Conservation (phyloP, 2,329 filamentous ascomycete species). For the Aspergillus costaricaensis region DNA sequence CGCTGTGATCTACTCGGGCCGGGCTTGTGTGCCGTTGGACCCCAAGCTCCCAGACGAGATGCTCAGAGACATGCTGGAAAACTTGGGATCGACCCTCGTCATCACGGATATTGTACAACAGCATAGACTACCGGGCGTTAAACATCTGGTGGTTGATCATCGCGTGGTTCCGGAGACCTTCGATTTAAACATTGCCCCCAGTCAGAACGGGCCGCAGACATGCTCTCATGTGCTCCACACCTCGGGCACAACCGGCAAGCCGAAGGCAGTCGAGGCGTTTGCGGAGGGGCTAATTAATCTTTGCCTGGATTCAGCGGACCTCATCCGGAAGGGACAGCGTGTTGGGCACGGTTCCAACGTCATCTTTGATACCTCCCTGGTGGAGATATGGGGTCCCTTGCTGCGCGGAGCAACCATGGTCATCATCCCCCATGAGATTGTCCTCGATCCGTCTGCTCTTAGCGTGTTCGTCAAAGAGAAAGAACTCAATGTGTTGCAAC, state of each 20-base stretch:
- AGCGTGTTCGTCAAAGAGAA: neutral
- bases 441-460: constrained; percentile 8
- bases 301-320: neutral
- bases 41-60: constrained; percentile 2
- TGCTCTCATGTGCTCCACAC: constrained; percentile 54
- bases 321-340: constrained; percentile 2
- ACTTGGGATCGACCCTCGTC: constrained; percentile 7
- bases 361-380: constrained; percentile 14
- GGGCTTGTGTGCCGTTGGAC: constrained; percentile 17
- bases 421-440: constrained; percentile 1
- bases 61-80: constrained; percentile 4
- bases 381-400: constrained; percentile 12
- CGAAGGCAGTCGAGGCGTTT: constrained; percentile 76
- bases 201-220: neutral
- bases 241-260: constrained; percentile 66
- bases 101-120: constrained; percentile 35
- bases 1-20: constrained; percentile 14
- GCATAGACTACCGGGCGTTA: constrained; percentile 8
- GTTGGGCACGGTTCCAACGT: constrained; percentile 13
- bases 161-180: neutral
- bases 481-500: constrained; percentile 8
- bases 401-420: constrained; percentile 15
- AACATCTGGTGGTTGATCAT: constrained; percentile 7
- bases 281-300: constrained; percentile 45
- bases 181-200: neutral